Percentiles rank a stretch among this genome's conserved stretches.
Conservation (phyloP, 306 rosid genomes). For the Prinsepia uniflora region DNA sequence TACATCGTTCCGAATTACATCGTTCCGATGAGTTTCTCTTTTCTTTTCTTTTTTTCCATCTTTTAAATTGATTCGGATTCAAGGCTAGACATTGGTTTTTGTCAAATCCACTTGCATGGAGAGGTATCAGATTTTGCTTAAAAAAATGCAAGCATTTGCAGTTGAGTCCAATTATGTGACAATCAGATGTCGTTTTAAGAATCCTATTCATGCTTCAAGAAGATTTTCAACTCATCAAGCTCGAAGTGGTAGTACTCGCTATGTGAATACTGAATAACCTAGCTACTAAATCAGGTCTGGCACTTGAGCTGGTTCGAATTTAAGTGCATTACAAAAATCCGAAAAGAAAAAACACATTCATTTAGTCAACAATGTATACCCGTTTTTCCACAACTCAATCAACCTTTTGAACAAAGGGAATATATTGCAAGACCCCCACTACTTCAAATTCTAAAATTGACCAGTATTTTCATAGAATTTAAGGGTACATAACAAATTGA, state of each 20-base stretch:
- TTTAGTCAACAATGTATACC: too few relatives aligned
- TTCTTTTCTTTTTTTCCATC: not conserved
- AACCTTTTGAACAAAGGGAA: conserved; percentile 8
- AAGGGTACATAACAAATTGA: not conserved
- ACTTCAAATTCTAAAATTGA: not conserved
- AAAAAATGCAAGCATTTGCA: conserved; percentile 15
- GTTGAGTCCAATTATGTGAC: conserved; percentile 22
- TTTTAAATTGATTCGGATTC: not conserved
- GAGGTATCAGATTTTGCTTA: conserved; percentile 17
- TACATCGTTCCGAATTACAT: too few relatives aligned
- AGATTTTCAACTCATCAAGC: not conserved
- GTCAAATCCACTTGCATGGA: conserved; percentile 24
- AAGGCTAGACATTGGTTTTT: conserved; percentile 23
- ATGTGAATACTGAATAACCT: too few relatives aligned
- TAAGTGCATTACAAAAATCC: too few relatives aligned
- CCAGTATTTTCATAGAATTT: not conserved
- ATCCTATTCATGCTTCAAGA: conserved; percentile 27
- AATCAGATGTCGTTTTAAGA: conserved; percentile 33
- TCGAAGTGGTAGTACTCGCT: conserved; percentile 18
- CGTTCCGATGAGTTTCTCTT: too few relatives aligned
- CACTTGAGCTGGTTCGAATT: too few relatives aligned
- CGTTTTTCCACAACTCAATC: not conserved
- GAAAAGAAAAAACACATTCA: too few relatives aligned
- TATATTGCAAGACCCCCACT: not conserved
- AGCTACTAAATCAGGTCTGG: too few relatives aligned